These are phyloP conservation scores for Fonsecaea multimorphosa DNA, from an alignment of 2,329 filamentous ascomycete genomes.

Conservation along the genomic window DNA sequence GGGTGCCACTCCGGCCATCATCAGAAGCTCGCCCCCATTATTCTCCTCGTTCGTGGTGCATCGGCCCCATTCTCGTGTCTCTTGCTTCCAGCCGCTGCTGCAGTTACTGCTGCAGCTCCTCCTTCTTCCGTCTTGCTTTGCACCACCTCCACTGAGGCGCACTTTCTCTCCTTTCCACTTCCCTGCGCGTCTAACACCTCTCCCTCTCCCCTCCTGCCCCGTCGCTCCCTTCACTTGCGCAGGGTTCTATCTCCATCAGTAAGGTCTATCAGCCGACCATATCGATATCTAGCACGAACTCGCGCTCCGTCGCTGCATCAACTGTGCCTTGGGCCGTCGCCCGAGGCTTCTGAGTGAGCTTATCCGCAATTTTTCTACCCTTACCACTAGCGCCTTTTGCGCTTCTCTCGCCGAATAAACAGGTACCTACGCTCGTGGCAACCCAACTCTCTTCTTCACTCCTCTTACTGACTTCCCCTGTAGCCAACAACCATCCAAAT, in stretches of 20 bases:
- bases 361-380: conserved; percentile 36
- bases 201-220: not conserved
- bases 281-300: not conserved
- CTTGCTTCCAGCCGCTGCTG: conserved; percentile 2
- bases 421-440: conserved; percentile 30
- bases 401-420: conserved; percentile 22
- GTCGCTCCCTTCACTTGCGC: not conserved
- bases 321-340: conserved; percentile 2
- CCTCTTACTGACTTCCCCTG: conserved; percentile 2
- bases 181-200: not conserved
- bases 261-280: not conserved
- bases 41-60: not conserved
- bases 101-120: not conserved
- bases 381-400: conserved; percentile 37
- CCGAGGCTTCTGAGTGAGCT: conserved; percentile 19
- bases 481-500: conserved; percentile 1
- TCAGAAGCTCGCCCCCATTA: not conserved
- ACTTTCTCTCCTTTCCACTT: conserved; percentile 3
- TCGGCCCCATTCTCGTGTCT: conserved; percentile 3
- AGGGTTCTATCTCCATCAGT: not conserved
- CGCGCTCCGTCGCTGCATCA: not conserved
- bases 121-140: not conserved
- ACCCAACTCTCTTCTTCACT: conserved; percentile 15
- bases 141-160: conserved; percentile 3
- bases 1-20: not conserved